phyloP scores from a whole-genome alignment of 139 green algal genomes.

The Helicosporidium sp. region DNA sequence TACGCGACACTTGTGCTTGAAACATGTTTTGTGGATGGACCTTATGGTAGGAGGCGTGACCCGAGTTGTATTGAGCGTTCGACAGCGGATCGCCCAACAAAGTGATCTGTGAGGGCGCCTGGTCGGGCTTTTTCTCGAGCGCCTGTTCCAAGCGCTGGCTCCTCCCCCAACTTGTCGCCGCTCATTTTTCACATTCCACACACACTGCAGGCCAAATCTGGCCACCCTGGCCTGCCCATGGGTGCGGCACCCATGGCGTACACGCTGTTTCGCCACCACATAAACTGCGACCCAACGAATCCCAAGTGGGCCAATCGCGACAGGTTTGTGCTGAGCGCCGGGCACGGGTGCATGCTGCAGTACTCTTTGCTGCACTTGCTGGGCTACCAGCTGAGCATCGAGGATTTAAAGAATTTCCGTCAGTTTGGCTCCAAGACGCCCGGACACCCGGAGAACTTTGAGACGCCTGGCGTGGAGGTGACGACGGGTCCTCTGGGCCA shows the following conservation, averaged over 20 bases:
- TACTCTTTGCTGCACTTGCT: constrained; percentile 92
- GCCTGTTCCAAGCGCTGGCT: background rate
- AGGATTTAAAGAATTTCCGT: constrained; percentile 91
- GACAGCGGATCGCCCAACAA: too few relatives aligned
- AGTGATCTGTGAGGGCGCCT: background rate
- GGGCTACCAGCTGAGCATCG: constrained; percentile 74
- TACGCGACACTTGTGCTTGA: too few relatives aligned
- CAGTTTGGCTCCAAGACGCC: constrained; percentile 83
- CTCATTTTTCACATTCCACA: constrained; percentile 17
- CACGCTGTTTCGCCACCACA: constrained; percentile 84
- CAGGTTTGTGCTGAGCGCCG: constrained; percentile 94
- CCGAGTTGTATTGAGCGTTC: too few relatives aligned
- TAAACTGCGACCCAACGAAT: constrained; percentile 92
- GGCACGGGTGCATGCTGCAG: constrained; percentile 97
- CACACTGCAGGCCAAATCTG: constrained; percentile 64
- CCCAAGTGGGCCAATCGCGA: constrained; percentile 86
- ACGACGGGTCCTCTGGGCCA: constrained; percentile 93
- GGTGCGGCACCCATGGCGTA: constrained; percentile 91
- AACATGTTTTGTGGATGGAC: too few relatives aligned
- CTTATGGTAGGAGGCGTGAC: too few relatives aligned
- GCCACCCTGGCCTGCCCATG: constrained; percentile 92
- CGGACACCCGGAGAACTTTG: constrained; percentile 96
- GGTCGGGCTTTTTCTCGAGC: background rate
- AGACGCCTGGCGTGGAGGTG: constrained; percentile 85
- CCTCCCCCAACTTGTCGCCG: background rate